Conservation (phyloP, 2,329 filamentous ascomycete species). For the Verticillium nubilum region DNA sequence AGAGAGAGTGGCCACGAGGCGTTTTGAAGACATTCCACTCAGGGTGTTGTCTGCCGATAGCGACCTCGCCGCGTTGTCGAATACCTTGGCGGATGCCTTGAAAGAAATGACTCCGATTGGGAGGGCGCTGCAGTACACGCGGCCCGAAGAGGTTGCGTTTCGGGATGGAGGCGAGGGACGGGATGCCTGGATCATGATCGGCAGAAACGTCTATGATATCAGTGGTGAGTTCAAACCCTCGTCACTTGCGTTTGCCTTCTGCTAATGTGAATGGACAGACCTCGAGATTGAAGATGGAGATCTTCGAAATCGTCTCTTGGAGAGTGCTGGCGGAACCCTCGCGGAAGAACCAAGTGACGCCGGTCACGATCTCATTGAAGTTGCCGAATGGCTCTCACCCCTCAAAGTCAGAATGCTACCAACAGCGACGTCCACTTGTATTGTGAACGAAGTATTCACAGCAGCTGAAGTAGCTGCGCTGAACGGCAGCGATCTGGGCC, state of each 20-base stretch:
- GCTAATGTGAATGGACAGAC: background rate
- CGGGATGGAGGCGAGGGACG: background rate
- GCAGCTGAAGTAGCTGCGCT: background rate
- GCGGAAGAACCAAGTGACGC: too few relatives aligned
- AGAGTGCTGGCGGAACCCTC: background rate
- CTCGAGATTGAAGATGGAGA: background rate
- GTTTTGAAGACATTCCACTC: background rate
- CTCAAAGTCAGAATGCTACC: background rate
- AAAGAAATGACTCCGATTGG: background rate
- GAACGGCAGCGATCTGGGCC: background rate
- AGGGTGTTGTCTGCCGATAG: background rate
- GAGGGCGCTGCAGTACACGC: background rate
- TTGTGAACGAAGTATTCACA: conserved; percentile 1
- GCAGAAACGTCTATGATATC: background rate
- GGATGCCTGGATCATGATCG: background rate
- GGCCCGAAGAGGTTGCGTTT: background rate
- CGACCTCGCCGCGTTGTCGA: background rate
- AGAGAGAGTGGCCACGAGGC: background rate
- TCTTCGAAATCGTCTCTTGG: background rate
- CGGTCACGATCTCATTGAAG: background rate
- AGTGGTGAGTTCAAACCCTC: background rate
- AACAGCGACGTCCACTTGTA: background rate
- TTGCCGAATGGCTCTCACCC: background rate
- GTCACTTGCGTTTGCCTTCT: too few relatives aligned
- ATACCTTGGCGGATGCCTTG: background rate